Evolutionary conservation across 108 stramenopile genomes (phyloP).

Genomic region (Pseudonitzschia multiseries): DNA sequence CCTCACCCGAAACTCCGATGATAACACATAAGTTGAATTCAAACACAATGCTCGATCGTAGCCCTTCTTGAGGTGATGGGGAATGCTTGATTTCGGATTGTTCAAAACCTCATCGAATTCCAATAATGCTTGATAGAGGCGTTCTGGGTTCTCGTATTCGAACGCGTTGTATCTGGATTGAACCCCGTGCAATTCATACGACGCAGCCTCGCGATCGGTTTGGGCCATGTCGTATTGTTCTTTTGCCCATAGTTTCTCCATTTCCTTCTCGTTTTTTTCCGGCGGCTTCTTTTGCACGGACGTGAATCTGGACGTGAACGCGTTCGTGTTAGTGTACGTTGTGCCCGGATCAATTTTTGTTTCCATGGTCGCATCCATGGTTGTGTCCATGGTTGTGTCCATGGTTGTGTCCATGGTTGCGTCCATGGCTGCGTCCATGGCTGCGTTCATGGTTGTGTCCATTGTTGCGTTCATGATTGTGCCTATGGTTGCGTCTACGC

Average conservation of each 20-base stretch:
- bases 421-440: no score
- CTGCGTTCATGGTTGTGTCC: no score
- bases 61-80: not conserved
- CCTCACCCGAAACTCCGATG: not conserved
- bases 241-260: conserved; percentile 6
- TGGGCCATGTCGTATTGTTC: conserved; percentile 5
- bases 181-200: conserved; percentile 16
- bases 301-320: not conserved
- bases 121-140: not conserved
- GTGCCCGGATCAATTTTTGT: no score
- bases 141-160: conserved; percentile 1
- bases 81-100: not conserved
- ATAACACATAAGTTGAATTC: not conserved
- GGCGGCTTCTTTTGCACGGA: not conserved
- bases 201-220: not conserved
- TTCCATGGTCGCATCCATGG: no score
- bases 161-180: not conserved
- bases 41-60: not conserved
- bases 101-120: conserved; percentile 5
- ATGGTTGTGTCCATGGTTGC: no score
- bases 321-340: not conserved
- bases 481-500: no score
- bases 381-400: no score
- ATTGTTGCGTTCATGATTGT: no score
- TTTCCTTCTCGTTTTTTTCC: not conserved